Conservation (phyloP, 2,329 filamentous ascomycete genomes). For the Beauveria sp. region DNA sequence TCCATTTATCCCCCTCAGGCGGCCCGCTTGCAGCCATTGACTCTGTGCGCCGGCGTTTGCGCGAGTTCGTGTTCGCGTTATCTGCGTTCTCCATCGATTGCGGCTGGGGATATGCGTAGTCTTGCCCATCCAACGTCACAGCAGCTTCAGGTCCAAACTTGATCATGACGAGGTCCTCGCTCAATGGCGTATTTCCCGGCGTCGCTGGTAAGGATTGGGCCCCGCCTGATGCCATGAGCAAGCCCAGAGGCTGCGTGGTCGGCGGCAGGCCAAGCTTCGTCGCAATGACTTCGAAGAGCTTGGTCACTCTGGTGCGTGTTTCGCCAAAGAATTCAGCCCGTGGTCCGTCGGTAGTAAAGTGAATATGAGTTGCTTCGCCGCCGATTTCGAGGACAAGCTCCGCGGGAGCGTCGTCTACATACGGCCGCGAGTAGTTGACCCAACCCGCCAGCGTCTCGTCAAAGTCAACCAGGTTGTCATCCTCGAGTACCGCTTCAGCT, state of each 20-base stretch:
- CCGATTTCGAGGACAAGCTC: slow-evolving; percentile 78
- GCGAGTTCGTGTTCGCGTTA: slow-evolving; percentile 18
- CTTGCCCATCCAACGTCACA: slow-evolving; percentile 51
- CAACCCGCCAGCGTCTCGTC: slow-evolving; percentile 35
- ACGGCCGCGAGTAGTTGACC: slow-evolving; percentile 78
- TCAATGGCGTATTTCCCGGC: slow-evolving; percentile 61
- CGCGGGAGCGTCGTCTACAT: slow-evolving; percentile 64
- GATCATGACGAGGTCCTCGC: slow-evolving; percentile 62
- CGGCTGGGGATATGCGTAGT: slow-evolving; percentile 28
- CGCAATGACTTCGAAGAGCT: slow-evolving; percentile 72
- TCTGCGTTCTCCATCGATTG: slow-evolving; percentile 21
- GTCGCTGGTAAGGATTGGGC: slow-evolving; percentile 53
- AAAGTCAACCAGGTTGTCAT: neutral
- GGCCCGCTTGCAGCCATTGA: slow-evolving; percentile 8
- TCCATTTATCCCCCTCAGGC: slow-evolving; percentile 39
- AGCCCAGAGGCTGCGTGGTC: slow-evolving; percentile 51
- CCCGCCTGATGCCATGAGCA: slow-evolving; percentile 60
- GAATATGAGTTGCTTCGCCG: slow-evolving; percentile 53
- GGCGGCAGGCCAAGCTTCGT: slow-evolving; percentile 67
- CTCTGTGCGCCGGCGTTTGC: slow-evolving; percentile 40
- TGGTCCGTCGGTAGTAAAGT: slow-evolving; percentile 31
- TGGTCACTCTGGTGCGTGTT: slow-evolving; percentile 60
- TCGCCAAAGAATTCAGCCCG: slow-evolving; percentile 69
- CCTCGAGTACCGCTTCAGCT: slow-evolving; percentile 4
- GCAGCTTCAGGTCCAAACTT: slow-evolving; percentile 52